phyloP scores from a whole-genome alignment of 768 basidiomycete genomes.

The Collybiopsis confluens region DNA sequence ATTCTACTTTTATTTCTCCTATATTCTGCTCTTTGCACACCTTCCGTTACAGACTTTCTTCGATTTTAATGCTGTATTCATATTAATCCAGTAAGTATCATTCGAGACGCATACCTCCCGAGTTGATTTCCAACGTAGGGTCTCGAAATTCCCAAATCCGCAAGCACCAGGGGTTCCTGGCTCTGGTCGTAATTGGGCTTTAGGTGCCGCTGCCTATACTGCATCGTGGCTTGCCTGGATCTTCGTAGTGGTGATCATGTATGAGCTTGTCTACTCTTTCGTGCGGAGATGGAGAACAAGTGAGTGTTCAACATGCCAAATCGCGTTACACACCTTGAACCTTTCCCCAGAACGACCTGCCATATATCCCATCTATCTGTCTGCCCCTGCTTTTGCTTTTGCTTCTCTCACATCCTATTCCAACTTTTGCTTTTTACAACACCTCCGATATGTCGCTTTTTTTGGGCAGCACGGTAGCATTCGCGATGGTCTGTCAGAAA shows the following conservation, averaged over 20 bases:
- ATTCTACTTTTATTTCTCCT: conserved; percentile 65
- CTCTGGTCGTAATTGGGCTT: conserved; percentile 75
- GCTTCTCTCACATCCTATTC: conserved; percentile 76
- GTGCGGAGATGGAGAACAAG: conserved; percentile 73
- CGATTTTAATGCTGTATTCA: conserved; percentile 85
- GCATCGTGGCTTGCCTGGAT: conserved; percentile 79
- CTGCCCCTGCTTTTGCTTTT: conserved; percentile 70
- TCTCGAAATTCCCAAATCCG: conserved; percentile 71
- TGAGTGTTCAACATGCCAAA: conserved; percentile 39
- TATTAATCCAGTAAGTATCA: conserved; percentile 71
- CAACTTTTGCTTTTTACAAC: conserved; percentile 79
- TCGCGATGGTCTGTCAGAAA: conserved; percentile 71
- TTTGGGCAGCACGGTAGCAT: conserved; percentile 43
- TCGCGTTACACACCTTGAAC: conserved; percentile 13
- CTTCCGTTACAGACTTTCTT: conserved; percentile 78
- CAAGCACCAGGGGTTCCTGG: conserved; percentile 64
- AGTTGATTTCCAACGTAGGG: conserved; percentile 35
- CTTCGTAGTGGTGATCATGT: conserved; percentile 66
- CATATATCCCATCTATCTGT: conserved; percentile 80
- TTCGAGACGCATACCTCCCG: conserved; percentile 3
- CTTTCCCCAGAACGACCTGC: conserved; percentile 85
- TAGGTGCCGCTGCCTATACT: conserved; percentile 79
- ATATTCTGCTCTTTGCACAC: conserved; percentile 68
- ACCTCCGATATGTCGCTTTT: conserved; percentile 73
- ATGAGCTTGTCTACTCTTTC: conserved; percentile 76